phyloP scores from a whole-genome alignment of 1,284 basidiomycete species.

The Lentinula novae-zelandiae region DNA sequence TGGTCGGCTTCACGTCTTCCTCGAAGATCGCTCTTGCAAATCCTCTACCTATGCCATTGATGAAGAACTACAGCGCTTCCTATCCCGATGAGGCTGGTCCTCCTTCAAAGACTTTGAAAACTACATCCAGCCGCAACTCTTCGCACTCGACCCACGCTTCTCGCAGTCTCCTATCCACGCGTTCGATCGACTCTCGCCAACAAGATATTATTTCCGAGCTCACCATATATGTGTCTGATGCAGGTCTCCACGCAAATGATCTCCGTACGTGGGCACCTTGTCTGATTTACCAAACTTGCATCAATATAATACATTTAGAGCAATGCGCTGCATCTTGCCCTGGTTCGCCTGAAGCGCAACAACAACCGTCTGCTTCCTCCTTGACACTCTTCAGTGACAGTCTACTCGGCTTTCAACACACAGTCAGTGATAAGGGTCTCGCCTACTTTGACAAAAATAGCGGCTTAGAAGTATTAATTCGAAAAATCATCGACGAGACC shows the following conservation, averaged over 20 bases:
- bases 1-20: slow-evolving; percentile 27
- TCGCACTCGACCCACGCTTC: not conserved
- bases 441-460: slow-evolving; percentile 46
- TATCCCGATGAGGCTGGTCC: slow-evolving; percentile 11
- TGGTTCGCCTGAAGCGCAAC: slow-evolving; percentile 29
- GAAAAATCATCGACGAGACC: slow-evolving; percentile 42
- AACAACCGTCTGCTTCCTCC: slow-evolving; percentile 26
- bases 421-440: slow-evolving; percentile 43
- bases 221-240: not conserved
- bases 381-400: slow-evolving; percentile 38
- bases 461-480: slow-evolving; percentile 45
- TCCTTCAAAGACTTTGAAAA: slow-evolving; percentile 16
- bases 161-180: not conserved
- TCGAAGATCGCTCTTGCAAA: slow-evolving; percentile 26
- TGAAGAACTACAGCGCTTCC: slow-evolving; percentile 21
- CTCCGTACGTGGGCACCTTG: not conserved
- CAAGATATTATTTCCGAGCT: not conserved
- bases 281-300: not conserved
- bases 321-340: slow-evolving; percentile 18
- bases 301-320: not conserved
- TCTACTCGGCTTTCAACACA: slow-evolving; percentile 32
- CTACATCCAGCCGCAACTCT: not conserved
- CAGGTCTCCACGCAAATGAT: not conserved
- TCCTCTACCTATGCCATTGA: slow-evolving; percentile 33
- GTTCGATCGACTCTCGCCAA: not conserved